Base-by-base conservation (phyloP, 78 protist species). In the Emiliania huxleyi region DNA sequence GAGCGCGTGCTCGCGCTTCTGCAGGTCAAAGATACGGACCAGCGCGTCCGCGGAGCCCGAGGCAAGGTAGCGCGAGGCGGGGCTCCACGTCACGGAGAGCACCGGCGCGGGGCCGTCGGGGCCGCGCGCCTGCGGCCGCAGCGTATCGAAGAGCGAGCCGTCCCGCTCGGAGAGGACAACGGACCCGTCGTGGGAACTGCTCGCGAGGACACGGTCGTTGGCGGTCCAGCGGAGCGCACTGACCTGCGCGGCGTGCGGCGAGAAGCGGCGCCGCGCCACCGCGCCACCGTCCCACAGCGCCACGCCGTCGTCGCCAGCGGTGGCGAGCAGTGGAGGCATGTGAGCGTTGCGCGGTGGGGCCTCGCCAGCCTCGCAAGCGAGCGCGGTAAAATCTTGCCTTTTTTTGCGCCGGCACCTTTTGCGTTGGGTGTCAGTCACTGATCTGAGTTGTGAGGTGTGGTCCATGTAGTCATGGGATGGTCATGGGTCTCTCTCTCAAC, bases 11-110 rank as follows among this genome's bases (percentile, higher is more conserved):
- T 2, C 85, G 44, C 85, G 48, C 46, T 77, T 77, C 46, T 40
- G 44, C 85, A 77, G 85, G 23, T 77, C 85, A 33, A 77, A 77
- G 85, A 77, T 40, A 29, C 85, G 85, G 33, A 77, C 46, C 25
- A 40, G 19, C 35, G 85, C 85, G 23, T 77, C 85, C 26, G 37
- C n/a, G 26, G 48, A 18, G 2, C 85, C 85, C 22, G 46, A 2
- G 85, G 85, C 85, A 26, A 77, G 85, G 85, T 77, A 77, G 44
- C 85, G 85, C 85, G 85, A 77, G 33, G 37, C 85, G 19, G 85
- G 85, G n/a, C 48, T 40, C 85, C 85, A 77, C 33, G 85, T 77
- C 15, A 77, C 0, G 3, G 48, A 6, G 46, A 40, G 85, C 6
- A 40, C 46, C n/a, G 85, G 37, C 33, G 40, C 23, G 29, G 48